Evolutionary conservation across 1,284 basidiomycete genomes (phyloP).

Genomic region (Phellopilus nigrolimitatus): DNA sequence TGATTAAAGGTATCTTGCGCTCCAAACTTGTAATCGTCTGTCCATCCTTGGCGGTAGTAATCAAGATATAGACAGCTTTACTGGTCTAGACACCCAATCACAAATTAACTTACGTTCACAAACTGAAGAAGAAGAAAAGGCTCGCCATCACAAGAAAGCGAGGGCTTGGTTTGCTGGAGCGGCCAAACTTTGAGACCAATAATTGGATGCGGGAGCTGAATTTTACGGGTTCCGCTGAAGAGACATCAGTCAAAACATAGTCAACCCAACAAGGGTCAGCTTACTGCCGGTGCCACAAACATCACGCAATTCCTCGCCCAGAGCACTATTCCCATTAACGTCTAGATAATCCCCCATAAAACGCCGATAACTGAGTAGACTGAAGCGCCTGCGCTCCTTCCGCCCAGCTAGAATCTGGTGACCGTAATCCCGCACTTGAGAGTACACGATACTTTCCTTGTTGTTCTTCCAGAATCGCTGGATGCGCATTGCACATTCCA

Average conservation of each 20-base stretch:
- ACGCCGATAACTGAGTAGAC: conserved; percentile 89
- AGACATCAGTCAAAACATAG: conserved; percentile 15
- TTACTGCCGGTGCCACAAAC: conserved; percentile 74
- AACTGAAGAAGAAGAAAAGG: conserved; percentile 22
- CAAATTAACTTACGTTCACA: too few relatives aligned
- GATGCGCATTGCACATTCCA: conserved; percentile 93
- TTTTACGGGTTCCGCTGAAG: conserved; percentile 64
- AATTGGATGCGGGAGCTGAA: conserved; percentile 88
- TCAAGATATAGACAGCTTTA: conserved; percentile 84
- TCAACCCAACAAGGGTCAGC: conserved; percentile 33
- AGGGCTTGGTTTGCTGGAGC: conserved; percentile 91
- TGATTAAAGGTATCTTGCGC: conserved; percentile 85
- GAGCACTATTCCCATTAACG: conserved; percentile 74
- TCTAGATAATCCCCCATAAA: conserved; percentile 98
- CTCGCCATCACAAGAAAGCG: conserved; percentile 87
- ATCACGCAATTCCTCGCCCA: conserved; percentile 76
- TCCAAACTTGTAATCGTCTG: conserved; percentile 64
- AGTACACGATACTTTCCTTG: conserved; percentile 88
- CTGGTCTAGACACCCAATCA: conserved; percentile 57
- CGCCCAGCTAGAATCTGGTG: conserved; percentile 88
- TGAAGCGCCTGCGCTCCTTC: conserved; percentile 93
- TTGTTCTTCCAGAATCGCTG: conserved; percentile 99
- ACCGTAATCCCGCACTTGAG: conserved; percentile 88
- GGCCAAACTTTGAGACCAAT: conserved; percentile 81
- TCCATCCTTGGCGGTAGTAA: conserved; percentile 70